Percentiles rank a stretch among this genome's conserved stretches.
Conservation (phyloP, 2,329 filamentous ascomycete genomes). For the Colletotrichum liriopes region DNA sequence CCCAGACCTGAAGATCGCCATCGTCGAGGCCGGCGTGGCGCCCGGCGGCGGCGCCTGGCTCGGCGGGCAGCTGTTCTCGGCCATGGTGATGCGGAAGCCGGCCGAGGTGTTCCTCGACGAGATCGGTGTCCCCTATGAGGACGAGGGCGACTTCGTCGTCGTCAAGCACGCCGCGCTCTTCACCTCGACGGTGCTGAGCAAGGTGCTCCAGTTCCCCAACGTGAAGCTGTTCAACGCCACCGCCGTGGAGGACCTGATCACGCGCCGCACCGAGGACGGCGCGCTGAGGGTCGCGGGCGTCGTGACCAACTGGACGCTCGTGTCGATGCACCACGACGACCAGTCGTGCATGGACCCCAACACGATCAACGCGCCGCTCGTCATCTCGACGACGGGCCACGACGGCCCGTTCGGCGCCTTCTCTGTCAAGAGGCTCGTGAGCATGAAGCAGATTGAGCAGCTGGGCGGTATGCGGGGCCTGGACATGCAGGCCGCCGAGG, state of each 20-base stretch:
- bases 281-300: conserved; percentile 85
- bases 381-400: conserved; percentile 93
- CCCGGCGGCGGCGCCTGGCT: conserved; percentile 94
- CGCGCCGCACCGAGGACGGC: conserved; percentile 72
- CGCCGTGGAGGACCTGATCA: conserved; percentile 92
- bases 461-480: conserved; percentile 93
- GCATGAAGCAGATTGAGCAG: conserved; percentile 86
- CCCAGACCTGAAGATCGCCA: conserved; percentile 91
- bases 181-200: conserved; percentile 88
- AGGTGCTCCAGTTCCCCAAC: conserved; percentile 88
- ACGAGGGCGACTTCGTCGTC: conserved; percentile 84
- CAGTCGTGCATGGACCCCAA: conserved; percentile 98
- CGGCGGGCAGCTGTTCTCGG: conserved; percentile 93
- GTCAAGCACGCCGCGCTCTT: conserved; percentile 96
- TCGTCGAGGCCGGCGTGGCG: conserved; percentile 89
- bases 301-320: conserved; percentile 96
- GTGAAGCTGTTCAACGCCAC: conserved; percentile 98
- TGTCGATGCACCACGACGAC: conserved; percentile 88
- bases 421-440: conserved; percentile 90
- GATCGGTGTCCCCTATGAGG: conserved; percentile 87
- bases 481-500: conserved; percentile 93
- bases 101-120: conserved; percentile 88
- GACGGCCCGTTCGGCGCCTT: conserved; percentile 94
- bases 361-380: conserved; percentile 92
- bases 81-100: conserved; percentile 96